Evolutionary conservation across 768 basidiomycete genomes (phyloP).

Genomic region (Boletus reticuloceps): DNA sequence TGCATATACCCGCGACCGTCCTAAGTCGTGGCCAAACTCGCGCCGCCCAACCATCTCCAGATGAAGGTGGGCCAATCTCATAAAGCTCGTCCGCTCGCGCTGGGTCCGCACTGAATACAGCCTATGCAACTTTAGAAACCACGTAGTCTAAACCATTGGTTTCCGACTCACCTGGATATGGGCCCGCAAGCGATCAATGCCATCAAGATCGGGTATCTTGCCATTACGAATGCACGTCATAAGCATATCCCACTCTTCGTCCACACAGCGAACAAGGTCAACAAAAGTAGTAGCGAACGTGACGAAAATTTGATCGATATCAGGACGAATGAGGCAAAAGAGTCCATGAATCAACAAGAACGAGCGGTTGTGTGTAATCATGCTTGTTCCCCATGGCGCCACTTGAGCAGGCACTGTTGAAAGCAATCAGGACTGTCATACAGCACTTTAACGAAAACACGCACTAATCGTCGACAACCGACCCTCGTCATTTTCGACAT

Average conservation of each 20-base stretch:
- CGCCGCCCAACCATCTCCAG: constrained; percentile 10
- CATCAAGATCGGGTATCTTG: constrained; percentile 12
- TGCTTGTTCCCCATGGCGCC: constrained; percentile 5
- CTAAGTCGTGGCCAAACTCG: constrained; percentile 14
- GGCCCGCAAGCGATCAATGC: constrained; percentile 3
- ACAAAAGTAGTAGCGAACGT: constrained; percentile 7
- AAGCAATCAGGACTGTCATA: background rate
- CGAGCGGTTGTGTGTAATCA: constrained; percentile 10
- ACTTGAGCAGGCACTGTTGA: constrained; percentile 6
- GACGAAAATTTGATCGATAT: constrained; percentile 4
- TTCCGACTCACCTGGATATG: constrained; percentile 6
- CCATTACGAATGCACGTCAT: constrained; percentile 9
- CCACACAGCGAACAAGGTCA: constrained; percentile 8
- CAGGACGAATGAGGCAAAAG: constrained; percentile 11
- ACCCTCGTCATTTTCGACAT: constrained; percentile 7
- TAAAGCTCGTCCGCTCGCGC: constrained; percentile 11
- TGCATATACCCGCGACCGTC: constrained; percentile 5
- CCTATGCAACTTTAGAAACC: background rate
- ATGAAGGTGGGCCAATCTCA: constrained; percentile 12
- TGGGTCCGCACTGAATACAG: constrained; percentile 1
- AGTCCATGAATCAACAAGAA: constrained; percentile 16
- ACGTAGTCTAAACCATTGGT: background rate
- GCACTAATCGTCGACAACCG: constrained; percentile 5
- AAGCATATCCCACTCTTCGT: constrained; percentile 9
- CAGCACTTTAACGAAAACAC: background rate